Percentiles rank a stretch among this genome's conserved stretches.
These are phyloP conservation scores for Trichosporon asahii DNA, from an alignment of 1,284 basidiomycete genomes.

Conservation along the genomic window DNA sequence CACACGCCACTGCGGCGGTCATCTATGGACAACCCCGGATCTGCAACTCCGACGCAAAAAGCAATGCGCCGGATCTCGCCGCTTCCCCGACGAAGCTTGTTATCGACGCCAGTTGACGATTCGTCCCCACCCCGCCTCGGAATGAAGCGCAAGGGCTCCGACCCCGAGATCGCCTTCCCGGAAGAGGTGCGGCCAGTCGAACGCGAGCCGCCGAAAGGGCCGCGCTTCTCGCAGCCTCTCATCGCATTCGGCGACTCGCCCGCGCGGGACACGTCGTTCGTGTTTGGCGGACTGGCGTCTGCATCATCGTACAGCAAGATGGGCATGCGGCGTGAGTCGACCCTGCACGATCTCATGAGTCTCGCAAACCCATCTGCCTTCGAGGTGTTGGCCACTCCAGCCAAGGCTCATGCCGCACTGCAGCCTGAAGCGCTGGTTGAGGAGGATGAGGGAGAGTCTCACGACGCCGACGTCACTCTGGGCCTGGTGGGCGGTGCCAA, in stretches of 20 bases:
- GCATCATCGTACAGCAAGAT: neutral
- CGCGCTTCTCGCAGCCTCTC: conserved; percentile 21
- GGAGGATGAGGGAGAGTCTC: conserved; percentile 11
- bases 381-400: neutral
- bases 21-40: neutral
- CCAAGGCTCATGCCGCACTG: neutral
- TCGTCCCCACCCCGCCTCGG: conserved; percentile 4
- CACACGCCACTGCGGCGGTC: neutral
- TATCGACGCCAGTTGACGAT: conserved; percentile 1
- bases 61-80: conserved; percentile 18
- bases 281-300: conserved; percentile 10
- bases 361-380: conserved; percentile 6
- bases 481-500: neutral
- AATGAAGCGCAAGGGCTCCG: conserved; percentile 21
- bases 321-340: conserved; percentile 6
- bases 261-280: conserved; percentile 5
- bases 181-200: neutral
- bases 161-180: conserved; percentile 8
- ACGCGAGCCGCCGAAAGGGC: neutral
- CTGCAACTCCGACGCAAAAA: neutral
- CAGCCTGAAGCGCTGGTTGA: neutral
- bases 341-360: conserved; percentile 20
- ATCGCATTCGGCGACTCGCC: conserved; percentile 25
- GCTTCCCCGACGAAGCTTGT: conserved; percentile 9
- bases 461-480: conserved; percentile 6